Percentiles rank a stretch among this genome's conserved stretches.
Conservation (phyloP, 352 stramenopile genomes). For the Globisporangium polare region DNA sequence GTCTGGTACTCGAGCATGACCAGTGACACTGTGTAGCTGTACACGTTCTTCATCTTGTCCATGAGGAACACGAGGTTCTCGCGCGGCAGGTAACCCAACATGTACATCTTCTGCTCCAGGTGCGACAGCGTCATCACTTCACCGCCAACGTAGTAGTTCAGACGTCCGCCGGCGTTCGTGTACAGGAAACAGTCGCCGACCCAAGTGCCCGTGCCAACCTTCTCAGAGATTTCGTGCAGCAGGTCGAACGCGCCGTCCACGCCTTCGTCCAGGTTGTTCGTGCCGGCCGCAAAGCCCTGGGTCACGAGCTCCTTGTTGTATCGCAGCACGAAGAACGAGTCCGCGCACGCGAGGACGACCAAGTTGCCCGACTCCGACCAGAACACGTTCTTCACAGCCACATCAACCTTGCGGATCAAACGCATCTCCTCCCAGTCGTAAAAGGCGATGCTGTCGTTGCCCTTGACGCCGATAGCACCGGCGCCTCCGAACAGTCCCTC, state of each 20-base stretch:
- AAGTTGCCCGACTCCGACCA: constrained; percentile 97
- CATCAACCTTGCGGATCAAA: constrained; percentile 98
- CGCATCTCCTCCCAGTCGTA: constrained; percentile 99
- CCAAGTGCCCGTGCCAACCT: constrained; percentile 95
- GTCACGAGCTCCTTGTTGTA: constrained; percentile 92
- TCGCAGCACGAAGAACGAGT: constrained; percentile 95
- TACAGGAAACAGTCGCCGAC: constrained; percentile 99
- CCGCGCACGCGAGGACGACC: constrained; percentile 93
- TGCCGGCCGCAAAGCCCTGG: constrained; percentile 87
- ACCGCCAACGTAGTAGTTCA: constrained; percentile 99
- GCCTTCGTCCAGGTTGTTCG: constrained; percentile 90
- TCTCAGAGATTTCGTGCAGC: constrained; percentile 96
- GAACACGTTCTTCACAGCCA: constrained; percentile 95
- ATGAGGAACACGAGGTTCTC: constrained; percentile 99
- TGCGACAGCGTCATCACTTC: constrained; percentile 98
- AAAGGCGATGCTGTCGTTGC: constrained; percentile 96
- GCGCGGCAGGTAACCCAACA: constrained; percentile 98
- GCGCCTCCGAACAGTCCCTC: constrained; percentile 96
- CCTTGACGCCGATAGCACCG: constrained; percentile 94
- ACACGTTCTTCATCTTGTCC: constrained; percentile 96
- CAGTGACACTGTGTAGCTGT: constrained; percentile 90
- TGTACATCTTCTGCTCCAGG: constrained; percentile 94
- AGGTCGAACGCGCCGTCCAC: constrained; percentile 98
- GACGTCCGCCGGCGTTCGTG: constrained; percentile 89
- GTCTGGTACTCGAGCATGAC: constrained; percentile 99